These are phyloP conservation scores for Aspergillus fructus DNA, from an alignment of 2,329 filamentous ascomycete genomes.

Conservation along the genomic window DNA sequence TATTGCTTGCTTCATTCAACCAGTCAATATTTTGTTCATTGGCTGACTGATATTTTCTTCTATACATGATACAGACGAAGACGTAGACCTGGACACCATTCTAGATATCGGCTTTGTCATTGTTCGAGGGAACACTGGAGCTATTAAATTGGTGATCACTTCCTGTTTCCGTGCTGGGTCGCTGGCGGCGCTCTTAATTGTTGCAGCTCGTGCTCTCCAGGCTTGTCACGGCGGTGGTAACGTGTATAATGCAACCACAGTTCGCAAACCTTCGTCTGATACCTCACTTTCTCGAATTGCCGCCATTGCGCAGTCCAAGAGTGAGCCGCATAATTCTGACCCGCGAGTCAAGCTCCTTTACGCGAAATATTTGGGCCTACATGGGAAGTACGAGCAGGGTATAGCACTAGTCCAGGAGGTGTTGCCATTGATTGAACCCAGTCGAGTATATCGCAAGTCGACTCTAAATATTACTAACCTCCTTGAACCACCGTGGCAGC, in stretches of 20 bases:
- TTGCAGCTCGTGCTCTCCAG: slow-evolving; percentile 12
- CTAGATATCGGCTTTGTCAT: slow-evolving; percentile 23
- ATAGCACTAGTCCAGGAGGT: slow-evolving; percentile 27
- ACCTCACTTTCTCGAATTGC: slow-evolving; percentile 18
- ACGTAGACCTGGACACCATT: slow-evolving; percentile 25
- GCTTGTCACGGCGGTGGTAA: neutral
- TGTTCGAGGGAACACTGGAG: neutral
- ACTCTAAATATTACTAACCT: neutral
- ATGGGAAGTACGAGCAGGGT: slow-evolving; percentile 22
- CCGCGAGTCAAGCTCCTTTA: slow-evolving; percentile 31
- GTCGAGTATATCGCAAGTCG: neutral
- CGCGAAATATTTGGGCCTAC: slow-evolving; percentile 25
- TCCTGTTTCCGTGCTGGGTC: slow-evolving; percentile 24
- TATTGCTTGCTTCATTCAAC: neutral
- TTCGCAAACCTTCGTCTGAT: neutral
- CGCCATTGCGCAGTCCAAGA: slow-evolving; percentile 20
- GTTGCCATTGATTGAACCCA: slow-evolving; percentile 22
- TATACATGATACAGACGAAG: neutral
- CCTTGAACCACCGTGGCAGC: slow-evolving; percentile 25
- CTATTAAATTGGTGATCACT: slow-evolving; percentile 20
- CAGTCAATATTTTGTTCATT: neutral
- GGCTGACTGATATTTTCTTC: neutral
- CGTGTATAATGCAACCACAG: neutral
- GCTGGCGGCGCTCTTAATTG: slow-evolving; percentile 17
- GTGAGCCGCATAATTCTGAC: slow-evolving; percentile 13